Evolutionary conservation across 495 filamentous ascomycete genomes (phyloP), one percentile per base, ranked within the genome.

Genomic region (Trichocladium uniseriatum): DNA sequence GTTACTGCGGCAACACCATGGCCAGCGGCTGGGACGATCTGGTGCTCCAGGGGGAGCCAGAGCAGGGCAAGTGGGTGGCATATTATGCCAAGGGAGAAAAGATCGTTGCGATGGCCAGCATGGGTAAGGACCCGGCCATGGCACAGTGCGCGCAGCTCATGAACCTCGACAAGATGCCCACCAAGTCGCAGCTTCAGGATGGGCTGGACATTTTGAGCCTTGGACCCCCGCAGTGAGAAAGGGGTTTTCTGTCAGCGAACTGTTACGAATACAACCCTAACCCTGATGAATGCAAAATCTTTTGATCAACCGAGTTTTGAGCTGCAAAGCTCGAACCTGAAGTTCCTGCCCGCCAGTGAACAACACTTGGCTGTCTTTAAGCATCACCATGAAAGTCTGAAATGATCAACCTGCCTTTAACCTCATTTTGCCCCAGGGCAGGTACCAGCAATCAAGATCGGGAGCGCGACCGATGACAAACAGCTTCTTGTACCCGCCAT

Each of bases 51-150:
- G 90, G 90, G 1, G 74, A 89, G 46, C 78, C 82, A 3, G 87
- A 86, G 15, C 80, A 94, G 49, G 80, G 74, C 20, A 92, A 87
- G 61, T 98, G 92, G 59, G 82, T 81, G 9, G 92, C 89, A 1
- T 98, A 83, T 66, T 98, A 95, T 59, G 79, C 76, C 15, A 85
- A 87, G 57, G 94, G 87, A 0, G 86, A 95, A 36, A 84, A 78
- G 0, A 82, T 96, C n/a, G 84, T 95, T 19, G 94, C 92, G 3
- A 86, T 96, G 56, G 89, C 89, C 0, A 88, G 77, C 48, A 95
- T 95, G 89, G 80, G 80, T 51, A 80, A 82, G 69, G 92, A 98
- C 69, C 92, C 92, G 1, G 74, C 86, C 49, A 90, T 95, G 85
- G 66, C 66, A 1, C 83, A 95, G 71, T 76, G 74, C 40, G 84